Evolutionary conservation across 441 rosid genomes (phyloP), one percentile per base, ranked within the genome.

Genomic region (Pelargonium cotyledonis): DNA sequence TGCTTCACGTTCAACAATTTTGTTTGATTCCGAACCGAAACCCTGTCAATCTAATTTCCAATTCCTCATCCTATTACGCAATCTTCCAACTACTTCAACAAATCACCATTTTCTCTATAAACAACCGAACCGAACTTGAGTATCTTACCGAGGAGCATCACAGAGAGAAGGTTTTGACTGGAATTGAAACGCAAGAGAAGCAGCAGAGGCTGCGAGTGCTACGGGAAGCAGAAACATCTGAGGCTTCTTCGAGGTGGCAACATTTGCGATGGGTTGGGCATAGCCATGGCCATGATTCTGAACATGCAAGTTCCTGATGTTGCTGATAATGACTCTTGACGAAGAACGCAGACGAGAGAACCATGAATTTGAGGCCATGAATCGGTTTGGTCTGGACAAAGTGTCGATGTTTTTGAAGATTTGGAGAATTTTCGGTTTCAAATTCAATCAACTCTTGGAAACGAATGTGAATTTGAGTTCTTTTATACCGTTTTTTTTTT

Each of bases 131-230:
- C 14, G 46, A 44, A 65, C 6, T 49, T 16, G 58, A 2, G 14
- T n/a, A 57, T 19, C 65, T 1, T 61, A 83, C 86, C 84, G 64
- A 66, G 90, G 68, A 58, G 85, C 72, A 61, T 82, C 87, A 16
- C 90, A 86, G 70, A 85, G 80, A 63, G 90, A 82, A 70, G 84
- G 88, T 19, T 69, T 77, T 3, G 85, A 67, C 5, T 73, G 85
- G 62, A 70, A 78, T 67, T 76, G 81, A 68, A 80, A 72, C 8
- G 82, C 85, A 43, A 87, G 74, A 2, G 89, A 78, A 4, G 84
- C 84, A 62, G 89, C 88, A 4, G 97, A 82, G 16, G 74, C 78
- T 0, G 85, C 90, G 10, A 86, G 74, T 9, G 88, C 83, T 4
- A 86, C 26, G 9, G 89, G 85, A 63, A 85, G 76, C 72, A 85